These are phyloP conservation scores for Fusarium chaquense DNA, from an alignment of 2,329 filamentous ascomycete genomes.

Conservation along the genomic window DNA sequence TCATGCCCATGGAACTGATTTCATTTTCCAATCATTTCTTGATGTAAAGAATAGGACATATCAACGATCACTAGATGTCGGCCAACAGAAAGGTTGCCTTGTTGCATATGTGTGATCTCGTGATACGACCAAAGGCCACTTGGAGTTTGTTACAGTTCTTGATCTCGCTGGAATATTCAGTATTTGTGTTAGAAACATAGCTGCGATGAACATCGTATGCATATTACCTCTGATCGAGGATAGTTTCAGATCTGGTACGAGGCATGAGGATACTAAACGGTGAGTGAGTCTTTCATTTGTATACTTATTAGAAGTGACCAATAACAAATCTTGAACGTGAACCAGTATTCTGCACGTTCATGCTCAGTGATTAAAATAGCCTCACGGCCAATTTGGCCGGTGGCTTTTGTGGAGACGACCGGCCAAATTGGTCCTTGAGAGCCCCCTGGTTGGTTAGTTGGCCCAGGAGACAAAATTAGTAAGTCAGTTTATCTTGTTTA, in stretches of 20 bases:
- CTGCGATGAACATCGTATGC: not conserved
- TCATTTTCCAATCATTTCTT: not conserved
- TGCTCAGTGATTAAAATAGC: not conserved
- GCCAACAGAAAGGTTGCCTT: not conserved
- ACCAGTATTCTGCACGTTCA: too few species aligned
- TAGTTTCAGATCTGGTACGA: not conserved
- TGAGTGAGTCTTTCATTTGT: not conserved
- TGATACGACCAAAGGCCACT: not conserved
- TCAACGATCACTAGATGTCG: too few species aligned
- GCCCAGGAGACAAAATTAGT: too few species aligned
- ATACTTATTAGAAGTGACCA: not conserved
- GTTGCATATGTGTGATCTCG: accelerated
- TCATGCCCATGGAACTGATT: accelerated
- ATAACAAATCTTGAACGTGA: not conserved
- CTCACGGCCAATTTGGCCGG: not conserved
- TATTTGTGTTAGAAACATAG: not conserved
- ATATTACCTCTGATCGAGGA: not conserved
- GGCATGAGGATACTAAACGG: not conserved
- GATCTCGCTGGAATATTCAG: not conserved
- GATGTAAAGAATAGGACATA: not conserved
- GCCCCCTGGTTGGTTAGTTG: not conserved
- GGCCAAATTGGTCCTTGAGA: not conserved
- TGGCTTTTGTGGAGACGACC: not conserved
- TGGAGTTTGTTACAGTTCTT: not conserved
- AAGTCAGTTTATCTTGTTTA: too few species aligned